phyloP scores from a whole-genome alignment of 2,329 filamentous ascomycete genomes.

The Apiospora malaysiana region DNA sequence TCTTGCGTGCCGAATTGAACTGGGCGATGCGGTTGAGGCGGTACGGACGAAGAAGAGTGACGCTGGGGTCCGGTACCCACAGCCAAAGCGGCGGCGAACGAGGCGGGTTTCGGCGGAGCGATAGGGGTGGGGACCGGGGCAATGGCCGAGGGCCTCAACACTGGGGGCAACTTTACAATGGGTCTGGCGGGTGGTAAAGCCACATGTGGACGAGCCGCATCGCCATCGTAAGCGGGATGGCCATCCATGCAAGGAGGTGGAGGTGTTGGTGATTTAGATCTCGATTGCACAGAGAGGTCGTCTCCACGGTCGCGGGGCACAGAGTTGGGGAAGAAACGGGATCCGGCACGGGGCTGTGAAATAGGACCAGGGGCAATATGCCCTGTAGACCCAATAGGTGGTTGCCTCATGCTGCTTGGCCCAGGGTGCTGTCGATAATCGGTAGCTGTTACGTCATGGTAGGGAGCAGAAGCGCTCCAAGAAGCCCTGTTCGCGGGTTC shows the following conservation, averaged over 20 bases:
- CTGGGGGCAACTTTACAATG: conserved; percentile 79
- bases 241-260: conserved; percentile 73
- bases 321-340: conserved; percentile 65
- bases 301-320: conserved; percentile 54
- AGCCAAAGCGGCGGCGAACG: conserved; percentile 48
- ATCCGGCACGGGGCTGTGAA: conserved; percentile 56
- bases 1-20: conserved; percentile 40
- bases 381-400: conserved; percentile 25
- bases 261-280: conserved; percentile 67
- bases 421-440: conserved; percentile 28
- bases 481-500: not conserved
- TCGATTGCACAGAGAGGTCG: conserved; percentile 42
- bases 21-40: conserved; percentile 23
- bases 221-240: conserved; percentile 75
- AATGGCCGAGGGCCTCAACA: not conserved
- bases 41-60: not conserved
- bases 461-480: not conserved
- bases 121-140: conserved; percentile 38
- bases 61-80: conserved; percentile 30
- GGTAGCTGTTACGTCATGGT: conserved; percentile 17
- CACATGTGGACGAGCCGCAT: conserved; percentile 69
- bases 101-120: conserved; percentile 43
- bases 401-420: conserved; percentile 29
- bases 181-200: conserved; percentile 73
- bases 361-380: conserved; percentile 30